These are phyloP conservation scores for Amanita rimosa DNA, from an alignment of 768 basidiomycete species.

Conservation along the genomic window DNA sequence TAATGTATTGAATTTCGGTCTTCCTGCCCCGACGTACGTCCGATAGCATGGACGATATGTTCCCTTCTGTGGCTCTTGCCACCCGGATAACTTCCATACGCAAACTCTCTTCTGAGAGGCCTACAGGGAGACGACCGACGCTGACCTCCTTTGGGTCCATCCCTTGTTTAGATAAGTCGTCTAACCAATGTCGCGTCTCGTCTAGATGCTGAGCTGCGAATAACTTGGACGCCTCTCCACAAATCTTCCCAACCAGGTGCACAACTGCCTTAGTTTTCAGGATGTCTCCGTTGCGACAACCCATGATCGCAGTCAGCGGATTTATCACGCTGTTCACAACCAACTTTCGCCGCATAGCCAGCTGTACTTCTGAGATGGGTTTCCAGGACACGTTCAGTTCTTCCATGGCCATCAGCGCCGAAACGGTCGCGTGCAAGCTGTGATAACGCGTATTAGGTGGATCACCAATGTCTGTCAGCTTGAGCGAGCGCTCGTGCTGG, in stretches of 20 bases:
- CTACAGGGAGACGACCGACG: constrained; percentile 30
- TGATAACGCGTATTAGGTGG: constrained; percentile 33
- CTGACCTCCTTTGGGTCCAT: constrained; percentile 15
- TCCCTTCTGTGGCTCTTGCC: constrained; percentile 43
- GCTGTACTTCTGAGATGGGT: constrained; percentile 54
- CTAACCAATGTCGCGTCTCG: constrained; percentile 25
- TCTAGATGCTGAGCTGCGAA: constrained; percentile 41
- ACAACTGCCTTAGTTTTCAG: constrained; percentile 32
- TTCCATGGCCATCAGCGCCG: constrained; percentile 45
- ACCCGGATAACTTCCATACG: constrained; percentile 48
- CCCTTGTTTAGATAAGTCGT: constrained; percentile 17
- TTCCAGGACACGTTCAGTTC: constrained; percentile 52
- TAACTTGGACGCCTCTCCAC: constrained; percentile 52
- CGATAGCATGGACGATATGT: constrained; percentile 73
- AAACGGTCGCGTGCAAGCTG: constrained; percentile 58
- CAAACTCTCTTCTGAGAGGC: constrained; percentile 34
- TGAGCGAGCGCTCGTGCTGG: constrained; percentile 27
- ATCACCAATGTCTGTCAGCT: constrained; percentile 44
- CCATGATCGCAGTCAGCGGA: constrained; percentile 73
- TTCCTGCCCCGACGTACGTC: constrained; percentile 50
- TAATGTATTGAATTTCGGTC: constrained; percentile 78
- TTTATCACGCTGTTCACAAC: constrained; percentile 78
- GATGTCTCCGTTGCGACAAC: constrained; percentile 71
- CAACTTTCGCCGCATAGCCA: constrained; percentile 67
- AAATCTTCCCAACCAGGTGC: constrained; percentile 41